These are phyloP conservation scores for Dendrocalamus sinicus DNA, from an alignment of 176 grass and related monocot genomes.

Conservation along the genomic window DNA sequence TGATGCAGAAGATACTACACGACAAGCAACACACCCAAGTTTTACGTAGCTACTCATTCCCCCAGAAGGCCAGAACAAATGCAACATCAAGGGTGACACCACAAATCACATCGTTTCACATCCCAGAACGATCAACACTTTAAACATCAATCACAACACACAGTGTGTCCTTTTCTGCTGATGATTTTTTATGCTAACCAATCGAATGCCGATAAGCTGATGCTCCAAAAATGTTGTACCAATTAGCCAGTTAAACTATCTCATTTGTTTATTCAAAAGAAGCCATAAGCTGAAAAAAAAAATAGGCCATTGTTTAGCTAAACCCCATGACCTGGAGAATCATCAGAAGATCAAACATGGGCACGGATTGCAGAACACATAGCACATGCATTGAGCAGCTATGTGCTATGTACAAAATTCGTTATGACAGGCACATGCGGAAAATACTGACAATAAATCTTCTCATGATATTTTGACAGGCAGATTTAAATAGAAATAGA, in stretches of 20 bases:
- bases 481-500: conserved; percentile 37
- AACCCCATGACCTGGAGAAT: background rate
- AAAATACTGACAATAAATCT: conserved; percentile 39
- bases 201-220: no score
- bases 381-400: background rate
- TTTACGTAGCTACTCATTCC: no score
- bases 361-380: background rate
- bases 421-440: no score
- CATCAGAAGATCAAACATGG: background rate
- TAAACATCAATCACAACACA: background rate
- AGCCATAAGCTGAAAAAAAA: no score
- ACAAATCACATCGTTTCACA: background rate
- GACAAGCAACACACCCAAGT: background rate
- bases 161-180: no score
- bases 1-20: background rate
- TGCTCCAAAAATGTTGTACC: no score
- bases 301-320: no score
- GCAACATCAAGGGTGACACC: background rate
- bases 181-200: no score
- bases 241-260: no score
- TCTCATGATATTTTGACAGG: conserved; percentile 49
- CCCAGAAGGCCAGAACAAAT: background rate
- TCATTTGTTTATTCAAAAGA: no score
- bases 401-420: no score
- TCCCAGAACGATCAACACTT: background rate